These are phyloP conservation scores for Lipomyces kockii DNA, from an alignment of 805 yeast genomes.

Conservation along the genomic window DNA sequence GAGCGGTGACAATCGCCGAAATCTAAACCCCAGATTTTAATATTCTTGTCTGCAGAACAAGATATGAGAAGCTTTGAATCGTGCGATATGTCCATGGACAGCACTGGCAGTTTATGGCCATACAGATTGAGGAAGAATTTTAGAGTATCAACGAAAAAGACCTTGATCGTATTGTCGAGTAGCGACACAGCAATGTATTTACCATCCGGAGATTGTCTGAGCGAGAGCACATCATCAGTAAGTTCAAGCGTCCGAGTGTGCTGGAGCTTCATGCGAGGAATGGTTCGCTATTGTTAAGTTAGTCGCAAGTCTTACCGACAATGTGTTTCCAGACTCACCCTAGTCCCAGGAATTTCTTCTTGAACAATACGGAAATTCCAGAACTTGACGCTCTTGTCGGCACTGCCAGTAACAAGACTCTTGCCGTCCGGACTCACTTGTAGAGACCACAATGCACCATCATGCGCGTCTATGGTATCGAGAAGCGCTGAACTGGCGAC, in stretches of 20 bases:
- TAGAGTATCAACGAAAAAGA: constrained; percentile 82
- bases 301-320: neutral
- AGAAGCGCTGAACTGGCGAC: constrained; percentile 78
- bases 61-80: constrained; percentile 89
- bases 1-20: constrained; percentile 99
- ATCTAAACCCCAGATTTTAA: constrained; percentile 97
- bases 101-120: constrained; percentile 95
- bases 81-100: constrained; percentile 85
- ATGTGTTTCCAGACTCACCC: neutral
- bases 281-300: constrained; percentile 42
- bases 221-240: constrained; percentile 80
- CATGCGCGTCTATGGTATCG: constrained; percentile 77
- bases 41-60: constrained; percentile 95
- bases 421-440: constrained; percentile 87
- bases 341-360: constrained; percentile 73
- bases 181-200: constrained; percentile 80
- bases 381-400: constrained; percentile 86
- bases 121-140: constrained; percentile 87
- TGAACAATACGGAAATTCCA: constrained; percentile 78
- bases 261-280: constrained; percentile 61
- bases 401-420: constrained; percentile 86
- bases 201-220: constrained; percentile 78
- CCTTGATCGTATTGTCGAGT: constrained; percentile 93
- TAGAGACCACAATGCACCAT: constrained; percentile 85
- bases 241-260: constrained; percentile 85